phyloP scores from a whole-genome alignment of 2,329 filamentous ascomycete genomes.

The Fusarium circinatum region DNA sequence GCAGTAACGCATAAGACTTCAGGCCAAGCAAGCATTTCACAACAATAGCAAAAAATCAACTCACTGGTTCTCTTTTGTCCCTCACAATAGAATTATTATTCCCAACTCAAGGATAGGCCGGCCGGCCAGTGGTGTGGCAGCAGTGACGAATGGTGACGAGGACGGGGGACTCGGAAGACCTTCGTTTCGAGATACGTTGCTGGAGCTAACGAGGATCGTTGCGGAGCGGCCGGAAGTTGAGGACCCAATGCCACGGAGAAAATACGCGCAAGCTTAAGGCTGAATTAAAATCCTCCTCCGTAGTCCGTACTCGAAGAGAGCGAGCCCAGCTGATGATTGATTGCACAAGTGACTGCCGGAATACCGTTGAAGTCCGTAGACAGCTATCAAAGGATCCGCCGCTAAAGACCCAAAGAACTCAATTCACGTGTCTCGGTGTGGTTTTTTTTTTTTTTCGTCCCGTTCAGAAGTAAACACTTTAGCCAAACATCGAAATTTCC shows the following conservation, averaged over 20 bases:
- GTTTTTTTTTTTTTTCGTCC: background rate
- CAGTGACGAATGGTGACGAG: constrained; percentile 40
- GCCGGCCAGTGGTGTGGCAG: constrained; percentile 34
- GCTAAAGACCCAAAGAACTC: constrained; percentile 10
- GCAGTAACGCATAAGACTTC: background rate
- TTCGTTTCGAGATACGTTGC: constrained; percentile 29
- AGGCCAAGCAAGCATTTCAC: background rate
- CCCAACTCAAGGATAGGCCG: constrained; percentile 21
- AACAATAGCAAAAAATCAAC: constrained; percentile 7
- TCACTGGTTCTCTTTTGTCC: constrained; percentile 20
- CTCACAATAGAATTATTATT: constrained; percentile 22
- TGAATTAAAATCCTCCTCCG: constrained; percentile 24
- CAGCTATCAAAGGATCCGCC: background rate
- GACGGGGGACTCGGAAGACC: constrained; percentile 12
- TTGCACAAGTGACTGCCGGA: background rate
- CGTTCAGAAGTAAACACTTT: constrained; percentile 17
- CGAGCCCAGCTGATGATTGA: constrained; percentile 14
- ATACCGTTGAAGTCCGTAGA: constrained; percentile 5
- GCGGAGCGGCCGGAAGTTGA: constrained; percentile 34
- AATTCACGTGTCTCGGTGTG: constrained; percentile 4
- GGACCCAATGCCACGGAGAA: constrained; percentile 30
- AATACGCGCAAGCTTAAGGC: constrained; percentile 18
- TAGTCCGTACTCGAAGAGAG: background rate
- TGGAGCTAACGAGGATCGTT: constrained; percentile 40
- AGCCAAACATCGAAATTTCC: constrained; percentile 23